Evolutionary conservation across 2,329 filamentous ascomycete genomes (phyloP).

Genomic region (Penicillium freii): DNA sequence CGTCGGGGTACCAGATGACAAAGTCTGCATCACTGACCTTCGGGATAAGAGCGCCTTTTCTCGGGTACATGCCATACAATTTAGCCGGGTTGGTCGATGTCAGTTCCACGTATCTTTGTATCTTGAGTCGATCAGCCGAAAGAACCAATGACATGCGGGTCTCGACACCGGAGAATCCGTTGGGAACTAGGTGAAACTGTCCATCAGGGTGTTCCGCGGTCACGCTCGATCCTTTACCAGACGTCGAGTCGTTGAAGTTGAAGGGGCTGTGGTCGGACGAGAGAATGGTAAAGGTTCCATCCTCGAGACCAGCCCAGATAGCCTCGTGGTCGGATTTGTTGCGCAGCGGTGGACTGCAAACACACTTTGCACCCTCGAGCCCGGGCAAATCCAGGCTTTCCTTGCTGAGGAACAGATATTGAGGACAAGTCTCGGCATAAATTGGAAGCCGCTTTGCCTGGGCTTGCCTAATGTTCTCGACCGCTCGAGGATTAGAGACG

Average conservation of each 20-base stretch:
- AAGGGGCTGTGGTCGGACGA: slow-evolving; percentile 50
- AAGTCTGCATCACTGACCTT: slow-evolving; percentile 45
- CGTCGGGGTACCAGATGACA: slow-evolving; percentile 33
- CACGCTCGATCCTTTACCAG: neutral
- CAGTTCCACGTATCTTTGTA: slow-evolving; percentile 36
- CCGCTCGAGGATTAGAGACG: slow-evolving; percentile 38
- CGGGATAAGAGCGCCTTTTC: slow-evolving; percentile 44
- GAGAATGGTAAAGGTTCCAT: slow-evolving; percentile 56
- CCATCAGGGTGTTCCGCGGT: slow-evolving; percentile 24
- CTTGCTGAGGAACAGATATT: slow-evolving; percentile 45
- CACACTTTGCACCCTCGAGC: neutral
- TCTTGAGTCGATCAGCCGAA: slow-evolving; percentile 17
- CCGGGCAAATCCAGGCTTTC: neutral
- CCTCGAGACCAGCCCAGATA: slow-evolving; percentile 41
- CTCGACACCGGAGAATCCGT: slow-evolving; percentile 46
- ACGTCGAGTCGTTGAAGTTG: slow-evolving; percentile 18
- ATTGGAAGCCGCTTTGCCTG: slow-evolving; percentile 53
- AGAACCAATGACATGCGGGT: slow-evolving; percentile 45
- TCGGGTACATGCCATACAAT: slow-evolving; percentile 42
- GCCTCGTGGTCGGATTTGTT: neutral
- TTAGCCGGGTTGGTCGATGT: slow-evolving; percentile 47
- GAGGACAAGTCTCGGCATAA: slow-evolving; percentile 59
- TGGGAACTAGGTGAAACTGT: slow-evolving; percentile 44
- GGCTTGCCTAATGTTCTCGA: slow-evolving; percentile 49
- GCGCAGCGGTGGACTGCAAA: neutral